Evolutionary conservation across 331 rosid species (phyloP).

Genomic region (Arachis monticola): DNA sequence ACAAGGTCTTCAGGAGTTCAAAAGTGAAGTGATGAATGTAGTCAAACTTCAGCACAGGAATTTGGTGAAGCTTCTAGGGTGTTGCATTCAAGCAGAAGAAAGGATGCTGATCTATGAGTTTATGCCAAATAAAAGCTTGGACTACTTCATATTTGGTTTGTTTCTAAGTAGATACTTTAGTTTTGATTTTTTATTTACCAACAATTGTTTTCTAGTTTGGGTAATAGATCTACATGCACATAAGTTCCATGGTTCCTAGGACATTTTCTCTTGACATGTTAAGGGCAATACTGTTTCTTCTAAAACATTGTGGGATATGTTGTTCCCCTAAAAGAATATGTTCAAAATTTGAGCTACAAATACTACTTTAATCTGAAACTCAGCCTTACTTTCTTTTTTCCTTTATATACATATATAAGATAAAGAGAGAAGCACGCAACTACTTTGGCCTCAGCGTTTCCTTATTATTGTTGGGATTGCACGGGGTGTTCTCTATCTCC

Average conservation of each 20-base stretch:
- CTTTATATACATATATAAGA: neutral
- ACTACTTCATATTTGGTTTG: slow-evolving; percentile 34
- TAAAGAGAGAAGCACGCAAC: neutral
- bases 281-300: no score
- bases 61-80: slow-evolving; percentile 20
- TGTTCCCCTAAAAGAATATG: neutral
- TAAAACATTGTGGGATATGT: no score
- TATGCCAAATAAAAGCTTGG: slow-evolving; percentile 23
- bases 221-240: no score
- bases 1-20: neutral
- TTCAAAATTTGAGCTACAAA: no score
- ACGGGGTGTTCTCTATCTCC: slow-evolving; percentile 27
- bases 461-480: slow-evolving; percentile 29
- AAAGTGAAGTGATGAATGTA: slow-evolving; percentile 25
- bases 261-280: no score
- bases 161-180: no score
- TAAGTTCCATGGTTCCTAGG: no score
- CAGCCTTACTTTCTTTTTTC: neutral
- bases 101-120: no score
- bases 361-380: neutral
- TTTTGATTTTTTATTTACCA: neutral
- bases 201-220: no score
- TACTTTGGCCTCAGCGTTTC: neutral
- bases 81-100: no score
- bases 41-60: slow-evolving; percentile 32